Evolutionary conservation across 164 flowering plant genomes (phyloP), one percentile per base, ranked within the genome.

Genomic region (Paratinospora sagittata): DNA sequence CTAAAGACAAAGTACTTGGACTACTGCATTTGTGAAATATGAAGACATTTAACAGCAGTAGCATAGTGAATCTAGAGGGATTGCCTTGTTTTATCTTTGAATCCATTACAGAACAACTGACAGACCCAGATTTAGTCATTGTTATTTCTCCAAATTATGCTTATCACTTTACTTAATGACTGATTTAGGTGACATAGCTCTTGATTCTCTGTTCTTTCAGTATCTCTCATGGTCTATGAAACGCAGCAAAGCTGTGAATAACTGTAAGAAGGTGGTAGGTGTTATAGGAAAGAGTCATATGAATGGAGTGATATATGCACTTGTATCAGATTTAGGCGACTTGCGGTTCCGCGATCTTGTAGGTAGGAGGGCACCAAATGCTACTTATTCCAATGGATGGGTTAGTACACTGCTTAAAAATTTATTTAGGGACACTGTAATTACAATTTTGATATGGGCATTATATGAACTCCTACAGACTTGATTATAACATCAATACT

Each of bases 151-250:
- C 27, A 61, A 61, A 61, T 23, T 3, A 11, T 61, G 55, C 63
- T 23, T 61, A n/a, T n/a, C n/a, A n/a, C 16, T 24, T 24, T 61
- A 52, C 58, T 19, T 30, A 43, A 43, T 52, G 21, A 17, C 58
- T 52, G 58, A 52, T 52, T 52, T 14, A 17, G 23, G 58, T 19
- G 58, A 17, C 24, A 63, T 27, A n/a, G 66, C 66, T 63, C 14
- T n/a, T 52, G 8, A 14, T 66, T 68, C 27, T 27, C 21, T 67
- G 27, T 23, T 71, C 72, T 76, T 79, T 47, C 85, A 92, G 97
- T 92, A 89, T 78, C 86, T 92, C 49, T 89, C 95, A 13, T 92
- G 98, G 97, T 94, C 98, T 27, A 74, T 94, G 71, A 92, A 94
- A 83, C 78, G 93, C 72, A 92, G 98, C 85, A 92, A 92, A 80